phyloP scores from a whole-genome alignment of 2,329 filamentous ascomycete genomes.

The Fusarium chlamydosporum region DNA sequence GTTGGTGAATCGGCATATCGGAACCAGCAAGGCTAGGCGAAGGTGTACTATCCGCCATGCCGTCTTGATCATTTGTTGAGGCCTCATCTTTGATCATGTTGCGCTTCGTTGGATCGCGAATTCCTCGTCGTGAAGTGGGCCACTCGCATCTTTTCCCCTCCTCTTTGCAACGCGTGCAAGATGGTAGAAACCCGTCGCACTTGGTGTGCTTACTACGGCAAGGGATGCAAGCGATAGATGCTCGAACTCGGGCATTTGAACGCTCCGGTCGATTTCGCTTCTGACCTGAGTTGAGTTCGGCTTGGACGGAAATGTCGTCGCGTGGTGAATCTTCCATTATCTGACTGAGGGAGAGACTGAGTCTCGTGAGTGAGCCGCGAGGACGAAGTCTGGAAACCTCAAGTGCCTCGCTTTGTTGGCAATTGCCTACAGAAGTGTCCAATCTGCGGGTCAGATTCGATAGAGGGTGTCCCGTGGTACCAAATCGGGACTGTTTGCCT shows the following conservation, averaged over 20 bases:
- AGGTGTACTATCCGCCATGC: conserved; percentile 19
- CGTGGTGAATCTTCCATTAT: conserved; percentile 32
- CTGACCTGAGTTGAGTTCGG: conserved; percentile 14
- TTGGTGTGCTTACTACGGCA: conserved; percentile 46
- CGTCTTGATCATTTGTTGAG: conserved; percentile 9
- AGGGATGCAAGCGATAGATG: conserved; percentile 43
- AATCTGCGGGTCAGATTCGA: conserved; percentile 9
- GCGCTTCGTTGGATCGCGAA: conserved; percentile 36
- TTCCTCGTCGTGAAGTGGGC: conserved; percentile 42
- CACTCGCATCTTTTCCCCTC: conserved; percentile 40
- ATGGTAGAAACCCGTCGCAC: conserved; percentile 39
- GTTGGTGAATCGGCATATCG: conserved; percentile 4
- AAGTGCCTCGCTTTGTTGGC: conserved; percentile 18
- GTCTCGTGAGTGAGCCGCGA: conserved; percentile 3
- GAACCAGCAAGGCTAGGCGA: conserved; percentile 23
- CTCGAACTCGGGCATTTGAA: conserved; percentile 38
- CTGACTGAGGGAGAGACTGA: conserved; percentile 10
- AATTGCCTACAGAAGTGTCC: conserved; percentile 1
- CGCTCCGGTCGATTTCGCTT: conserved; percentile 27
- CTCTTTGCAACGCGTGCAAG: conserved; percentile 41
- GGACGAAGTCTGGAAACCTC: neutral
- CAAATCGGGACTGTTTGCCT: conserved; percentile 19
- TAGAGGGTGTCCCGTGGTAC: conserved; percentile 16
- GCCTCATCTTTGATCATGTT: conserved; percentile 25
- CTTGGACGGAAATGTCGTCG: conserved; percentile 11